phyloP scores from a whole-genome alignment of 768 basidiomycete species.

The Suillus hirtellus region DNA sequence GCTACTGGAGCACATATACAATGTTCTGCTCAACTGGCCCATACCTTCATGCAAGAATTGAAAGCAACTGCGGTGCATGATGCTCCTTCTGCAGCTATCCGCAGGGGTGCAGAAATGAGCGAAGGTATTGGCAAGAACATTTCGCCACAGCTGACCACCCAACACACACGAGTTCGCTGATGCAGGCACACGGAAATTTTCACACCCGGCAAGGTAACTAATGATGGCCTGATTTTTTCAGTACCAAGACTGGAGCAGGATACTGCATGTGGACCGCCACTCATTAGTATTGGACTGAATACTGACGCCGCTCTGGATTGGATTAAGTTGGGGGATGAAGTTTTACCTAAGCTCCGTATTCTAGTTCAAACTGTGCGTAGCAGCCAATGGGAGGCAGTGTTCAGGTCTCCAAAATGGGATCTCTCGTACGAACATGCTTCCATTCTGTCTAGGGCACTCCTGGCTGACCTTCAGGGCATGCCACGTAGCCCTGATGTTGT shows the following conservation, averaged over 20 bases:
- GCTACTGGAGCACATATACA: conserved; percentile 1
- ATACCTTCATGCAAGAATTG: not conserved
- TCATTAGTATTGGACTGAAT: conserved; percentile 15
- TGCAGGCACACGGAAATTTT: not conserved
- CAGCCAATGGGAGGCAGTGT: conserved; percentile 13
- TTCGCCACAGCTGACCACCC: not conserved
- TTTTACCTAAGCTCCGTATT: conserved; percentile 3
- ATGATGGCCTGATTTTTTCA: too few relatives aligned
- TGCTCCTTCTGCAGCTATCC: not conserved
- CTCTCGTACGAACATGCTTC: too few relatives aligned
- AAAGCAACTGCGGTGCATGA: not conserved
- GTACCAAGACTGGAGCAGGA: too few relatives aligned
- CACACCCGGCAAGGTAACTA: too few relatives aligned
- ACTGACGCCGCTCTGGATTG: conserved; percentile 11
- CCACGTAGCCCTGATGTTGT: too few relatives aligned
- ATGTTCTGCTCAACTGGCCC: not conserved
- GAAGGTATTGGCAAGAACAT: not conserved
- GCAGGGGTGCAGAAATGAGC: not conserved
- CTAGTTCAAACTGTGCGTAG: conserved; percentile 7
- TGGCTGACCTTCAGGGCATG: too few relatives aligned
- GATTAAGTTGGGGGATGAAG: conserved; percentile 8
- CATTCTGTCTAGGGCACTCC: too few relatives aligned
- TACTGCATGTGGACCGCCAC: too few relatives aligned
- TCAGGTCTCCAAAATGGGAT: too few relatives aligned
- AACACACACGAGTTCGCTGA: not conserved